Conservation (phyloP, 352 stramenopile species). For the Pythium dissimile region DNA sequence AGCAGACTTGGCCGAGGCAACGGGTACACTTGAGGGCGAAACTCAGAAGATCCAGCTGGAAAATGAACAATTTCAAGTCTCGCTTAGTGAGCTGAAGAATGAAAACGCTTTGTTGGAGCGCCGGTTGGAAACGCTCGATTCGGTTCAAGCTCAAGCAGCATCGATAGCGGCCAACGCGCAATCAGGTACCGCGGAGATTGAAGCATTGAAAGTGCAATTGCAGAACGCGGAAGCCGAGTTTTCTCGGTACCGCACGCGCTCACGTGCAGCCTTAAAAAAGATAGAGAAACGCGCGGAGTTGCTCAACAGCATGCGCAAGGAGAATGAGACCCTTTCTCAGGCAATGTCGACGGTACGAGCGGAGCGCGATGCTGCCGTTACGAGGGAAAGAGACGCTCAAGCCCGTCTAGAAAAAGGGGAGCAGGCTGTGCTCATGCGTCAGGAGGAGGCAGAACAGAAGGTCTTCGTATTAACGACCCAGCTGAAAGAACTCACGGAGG, state of each 20-base stretch:
- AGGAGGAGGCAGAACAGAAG: slow-evolving; percentile 39
- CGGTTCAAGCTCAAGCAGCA: background rate
- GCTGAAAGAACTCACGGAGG: background rate
- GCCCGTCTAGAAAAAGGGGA: slow-evolving; percentile 20
- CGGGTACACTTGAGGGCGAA: background rate
- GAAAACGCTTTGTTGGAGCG: too few relatives aligned
- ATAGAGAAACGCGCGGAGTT: slow-evolving; percentile 76
- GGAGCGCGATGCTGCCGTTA: background rate
- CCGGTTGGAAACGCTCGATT: too few relatives aligned
- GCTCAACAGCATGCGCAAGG: slow-evolving; percentile 75
- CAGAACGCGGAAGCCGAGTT: slow-evolving; percentile 44
- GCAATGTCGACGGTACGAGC: background rate
- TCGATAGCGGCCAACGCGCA: background rate
- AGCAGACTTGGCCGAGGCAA: background rate
- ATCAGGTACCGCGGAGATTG: slow-evolving; percentile 22
- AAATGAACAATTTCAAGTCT: background rate
- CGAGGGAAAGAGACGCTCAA: background rate
- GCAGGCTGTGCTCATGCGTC: slow-evolving; percentile 27
- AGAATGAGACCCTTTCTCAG: slow-evolving; percentile 44
- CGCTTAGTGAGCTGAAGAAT: too few relatives aligned
- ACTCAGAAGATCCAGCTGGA: background rate
- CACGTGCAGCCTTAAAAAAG: slow-evolving; percentile 74
- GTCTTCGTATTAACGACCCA: slow-evolving; percentile 6
- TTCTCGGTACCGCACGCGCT: slow-evolving; percentile 61
- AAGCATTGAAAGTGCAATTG: slow-evolving; percentile 33